A percentile compares a stretch with the other conserved stretches of the same genome.
These are phyloP conservation scores for Trichosporon ovoides DNA, from an alignment of 1,284 basidiomycete genomes.

Conservation along the genomic window DNA sequence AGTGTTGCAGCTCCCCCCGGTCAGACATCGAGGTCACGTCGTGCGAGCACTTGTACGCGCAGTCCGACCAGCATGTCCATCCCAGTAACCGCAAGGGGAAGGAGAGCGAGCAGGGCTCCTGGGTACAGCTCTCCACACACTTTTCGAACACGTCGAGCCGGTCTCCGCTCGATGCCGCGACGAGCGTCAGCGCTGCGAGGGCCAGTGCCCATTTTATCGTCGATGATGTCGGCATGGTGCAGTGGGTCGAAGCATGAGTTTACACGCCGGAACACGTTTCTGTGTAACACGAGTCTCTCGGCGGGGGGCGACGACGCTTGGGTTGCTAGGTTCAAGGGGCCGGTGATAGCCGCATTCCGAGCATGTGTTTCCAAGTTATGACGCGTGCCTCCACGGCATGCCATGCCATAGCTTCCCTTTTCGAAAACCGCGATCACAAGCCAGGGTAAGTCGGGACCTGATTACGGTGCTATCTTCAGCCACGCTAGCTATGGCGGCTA, in stretches of 20 bases:
- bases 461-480: not conserved
- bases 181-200: constrained; percentile 23
- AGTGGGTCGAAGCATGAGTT: not conserved
- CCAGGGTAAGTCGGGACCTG: not conserved
- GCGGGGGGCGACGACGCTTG: too few relatives aligned
- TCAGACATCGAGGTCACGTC: constrained; percentile 62
- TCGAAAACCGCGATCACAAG: not conserved
- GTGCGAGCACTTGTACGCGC: constrained; percentile 86
- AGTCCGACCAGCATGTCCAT: constrained; percentile 81
- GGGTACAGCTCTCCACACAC: constrained; percentile 51
- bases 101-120: constrained; percentile 53
- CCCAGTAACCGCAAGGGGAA: constrained; percentile 53
- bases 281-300: too few relatives aligned
- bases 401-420: too few relatives aligned
- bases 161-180: constrained; percentile 57
- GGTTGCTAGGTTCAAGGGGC: too few relatives aligned
- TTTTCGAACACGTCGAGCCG: constrained; percentile 55
- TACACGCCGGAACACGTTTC: too few relatives aligned
- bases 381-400: not conserved
- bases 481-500: not conserved
- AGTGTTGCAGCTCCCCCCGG: constrained; percentile 32
- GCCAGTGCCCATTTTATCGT: not conserved
- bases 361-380: not conserved
- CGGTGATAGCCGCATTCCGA: not conserved
- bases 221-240: not conserved